A percentile compares a stretch with the other conserved stretches of the same genome.
These are phyloP conservation scores for Echeveria elegans DNA, from an alignment of 164 flowering plant species.

Conservation along the genomic window DNA sequence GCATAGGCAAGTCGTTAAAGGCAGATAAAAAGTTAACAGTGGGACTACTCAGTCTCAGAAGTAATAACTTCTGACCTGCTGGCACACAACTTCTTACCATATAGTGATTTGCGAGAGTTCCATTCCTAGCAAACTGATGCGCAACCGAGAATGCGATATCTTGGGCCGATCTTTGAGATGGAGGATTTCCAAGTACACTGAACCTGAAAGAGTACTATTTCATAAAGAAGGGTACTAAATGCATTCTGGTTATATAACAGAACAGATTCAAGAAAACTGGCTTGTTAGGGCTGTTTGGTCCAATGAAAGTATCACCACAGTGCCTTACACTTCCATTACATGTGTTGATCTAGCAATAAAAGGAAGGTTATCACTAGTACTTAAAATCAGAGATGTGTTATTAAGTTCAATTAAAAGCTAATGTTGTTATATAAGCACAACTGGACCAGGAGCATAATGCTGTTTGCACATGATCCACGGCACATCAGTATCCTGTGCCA, in stretches of 20 bases:
- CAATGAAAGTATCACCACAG: conserved; percentile 84
- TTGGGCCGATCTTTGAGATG: conserved; percentile 85
- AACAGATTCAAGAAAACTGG: conserved; percentile 27
- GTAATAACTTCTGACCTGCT: too few species aligned
- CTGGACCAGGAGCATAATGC: conserved; percentile 66
- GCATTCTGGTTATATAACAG: not conserved
- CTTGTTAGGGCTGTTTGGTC: conserved; percentile 73
- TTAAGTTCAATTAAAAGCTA: not conserved
- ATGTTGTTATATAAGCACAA: conserved; percentile 28
- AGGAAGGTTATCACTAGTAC: not conserved
- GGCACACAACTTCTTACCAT: conserved; percentile 65
- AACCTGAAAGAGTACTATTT: conserved; percentile 36
- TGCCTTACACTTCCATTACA: conserved; percentile 97
- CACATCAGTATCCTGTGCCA: conserved; percentile 37
- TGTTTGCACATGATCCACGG: conserved; percentile 99
- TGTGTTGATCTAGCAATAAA: conserved; percentile 52
- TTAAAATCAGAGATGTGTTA: not conserved
- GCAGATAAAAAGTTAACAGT: not conserved
- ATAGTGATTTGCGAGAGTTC: conserved; percentile 66
- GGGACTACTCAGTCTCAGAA: too few species aligned
- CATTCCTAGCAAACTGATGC: conserved; percentile 76
- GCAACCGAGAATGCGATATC: conserved; percentile 77
- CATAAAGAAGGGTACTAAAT: not conserved
- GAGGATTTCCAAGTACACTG: conserved; percentile 81
- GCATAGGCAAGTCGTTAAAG: not conserved